phyloP scores from a whole-genome alignment of 495 filamentous ascomycete species.

The Penicillium paxilli region DNA sequence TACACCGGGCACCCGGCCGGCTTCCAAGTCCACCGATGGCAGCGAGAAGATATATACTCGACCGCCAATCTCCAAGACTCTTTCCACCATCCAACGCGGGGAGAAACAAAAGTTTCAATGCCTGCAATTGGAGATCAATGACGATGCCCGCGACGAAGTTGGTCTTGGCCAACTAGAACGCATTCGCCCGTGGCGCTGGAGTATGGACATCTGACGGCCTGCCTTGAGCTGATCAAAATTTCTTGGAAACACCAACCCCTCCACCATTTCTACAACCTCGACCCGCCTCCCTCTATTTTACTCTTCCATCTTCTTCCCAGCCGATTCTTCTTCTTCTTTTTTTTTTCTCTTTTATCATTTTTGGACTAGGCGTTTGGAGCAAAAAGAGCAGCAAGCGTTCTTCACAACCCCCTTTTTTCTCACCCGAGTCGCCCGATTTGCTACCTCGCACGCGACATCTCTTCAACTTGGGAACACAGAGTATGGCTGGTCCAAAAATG shows the following conservation, averaged over 20 bases:
- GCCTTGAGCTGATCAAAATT: background rate
- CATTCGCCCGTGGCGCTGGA: slow-evolving; percentile 48
- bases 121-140: slow-evolving; percentile 45
- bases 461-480: slow-evolving; percentile 1
- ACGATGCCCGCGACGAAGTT: slow-evolving; percentile 34
- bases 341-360: slow-evolving; percentile 2
- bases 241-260: background rate
- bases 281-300: background rate
- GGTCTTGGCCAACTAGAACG: slow-evolving; percentile 39
- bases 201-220: slow-evolving; percentile 45
- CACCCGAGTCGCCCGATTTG: slow-evolving; percentile 5
- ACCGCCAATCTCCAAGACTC: slow-evolving; percentile 35
- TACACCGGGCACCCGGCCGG: slow-evolving; percentile 41
- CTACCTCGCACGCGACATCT: background rate
- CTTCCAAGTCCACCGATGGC: slow-evolving; percentile 41
- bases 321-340: slow-evolving; percentile 1
- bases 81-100: slow-evolving; percentile 30
- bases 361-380: slow-evolving; percentile 12
- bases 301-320: slow-evolving; percentile 9
- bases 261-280: background rate
- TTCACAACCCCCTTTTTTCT: slow-evolving; percentile 2
- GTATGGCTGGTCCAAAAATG: slow-evolving; percentile 28
- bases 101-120: slow-evolving; percentile 38
- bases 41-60: slow-evolving; percentile 24
- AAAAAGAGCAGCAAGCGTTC: slow-evolving; percentile 17